Conservation (phyloP, 2,329 filamentous ascomycete genomes). For the Cytospora chrysosperma region DNA sequence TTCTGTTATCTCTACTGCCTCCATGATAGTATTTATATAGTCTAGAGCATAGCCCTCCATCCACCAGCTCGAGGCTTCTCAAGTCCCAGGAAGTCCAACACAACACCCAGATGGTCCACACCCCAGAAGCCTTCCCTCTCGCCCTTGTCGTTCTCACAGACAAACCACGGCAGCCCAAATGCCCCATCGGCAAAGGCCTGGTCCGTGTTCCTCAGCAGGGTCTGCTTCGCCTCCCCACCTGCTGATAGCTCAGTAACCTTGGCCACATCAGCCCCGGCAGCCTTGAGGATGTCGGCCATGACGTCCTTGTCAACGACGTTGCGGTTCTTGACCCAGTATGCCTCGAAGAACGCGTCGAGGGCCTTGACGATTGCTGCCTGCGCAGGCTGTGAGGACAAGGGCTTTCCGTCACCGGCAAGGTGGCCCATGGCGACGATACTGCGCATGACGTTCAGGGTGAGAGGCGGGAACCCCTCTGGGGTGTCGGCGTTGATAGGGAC, state of each 20-base stretch:
- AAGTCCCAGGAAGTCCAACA: conserved; percentile 36
- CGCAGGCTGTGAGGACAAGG: background rate
- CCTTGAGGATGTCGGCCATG: conserved; percentile 30
- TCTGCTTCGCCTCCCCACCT: conserved; percentile 32
- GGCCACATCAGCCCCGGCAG: conserved; percentile 29
- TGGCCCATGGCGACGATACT: conserved; percentile 32
- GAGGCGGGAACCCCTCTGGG: conserved; percentile 38
- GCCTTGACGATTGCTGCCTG: conserved; percentile 27
- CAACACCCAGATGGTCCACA: conserved; percentile 40
- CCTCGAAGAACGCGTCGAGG: conserved; percentile 36
- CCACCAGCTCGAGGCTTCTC: conserved; percentile 28
- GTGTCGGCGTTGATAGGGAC: conserved; percentile 34
- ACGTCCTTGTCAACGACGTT: conserved; percentile 32
- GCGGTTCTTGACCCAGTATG: conserved; percentile 35
- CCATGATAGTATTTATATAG: no score
- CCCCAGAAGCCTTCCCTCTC: conserved; percentile 40
- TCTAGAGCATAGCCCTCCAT: conserved; percentile 37
- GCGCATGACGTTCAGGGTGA: conserved; percentile 38
- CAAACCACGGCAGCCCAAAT: conserved; percentile 41
- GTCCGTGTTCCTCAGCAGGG: conserved; percentile 36
- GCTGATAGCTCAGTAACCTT: conserved; percentile 31
- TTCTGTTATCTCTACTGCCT: no score
- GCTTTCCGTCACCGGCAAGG: conserved; percentile 26
- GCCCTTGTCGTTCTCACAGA: conserved; percentile 35
- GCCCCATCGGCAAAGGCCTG: conserved; percentile 37